A percentile compares a stretch with the other conserved stretches of the same genome.
Conservation (phyloP, 768 basidiomycete species). For the Pholiota microspora region DNA sequence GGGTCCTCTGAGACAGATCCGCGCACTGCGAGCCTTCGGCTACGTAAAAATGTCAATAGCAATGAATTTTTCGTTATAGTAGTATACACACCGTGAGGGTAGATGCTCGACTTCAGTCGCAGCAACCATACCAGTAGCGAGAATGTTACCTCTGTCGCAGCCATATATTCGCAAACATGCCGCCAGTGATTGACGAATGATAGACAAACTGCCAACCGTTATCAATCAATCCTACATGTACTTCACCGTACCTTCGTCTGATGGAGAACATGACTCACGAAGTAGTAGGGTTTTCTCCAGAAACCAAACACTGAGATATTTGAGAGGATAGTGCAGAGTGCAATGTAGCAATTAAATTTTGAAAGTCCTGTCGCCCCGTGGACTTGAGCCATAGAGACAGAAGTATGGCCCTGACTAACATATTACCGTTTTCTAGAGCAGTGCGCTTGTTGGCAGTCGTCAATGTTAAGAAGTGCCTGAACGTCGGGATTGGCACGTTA, state of each 20-base stretch:
- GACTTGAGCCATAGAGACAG: slow-evolving; percentile 62
- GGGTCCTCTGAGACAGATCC: slow-evolving; percentile 49
- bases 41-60: slow-evolving; percentile 21
- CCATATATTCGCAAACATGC: slow-evolving; percentile 66
- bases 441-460: slow-evolving; percentile 34
- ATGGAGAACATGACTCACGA: slow-evolving; percentile 32
- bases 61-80: background rate
- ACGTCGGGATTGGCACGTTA: slow-evolving; percentile 52
- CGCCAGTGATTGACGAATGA: slow-evolving; percentile 62
- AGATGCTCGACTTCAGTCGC: slow-evolving; percentile 47
- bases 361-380: slow-evolving; percentile 57
- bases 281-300: slow-evolving; percentile 24
- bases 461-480: slow-evolving; percentile 44
- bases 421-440: slow-evolving; percentile 39
- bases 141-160: slow-evolving; percentile 51
- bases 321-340: slow-evolving; percentile 42
- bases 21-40: slow-evolving; percentile 47
- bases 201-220: slow-evolving; percentile 32
- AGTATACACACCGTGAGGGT: slow-evolving; percentile 51
- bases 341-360: slow-evolving; percentile 44
- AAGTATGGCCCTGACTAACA: slow-evolving; percentile 54
- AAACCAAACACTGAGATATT: slow-evolving; percentile 35
- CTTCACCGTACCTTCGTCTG: background rate
- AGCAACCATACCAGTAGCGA: slow-evolving; percentile 43
- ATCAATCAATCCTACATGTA: background rate